These are phyloP conservation scores for Globisporangium uncinulatum DNA, from an alignment of 352 stramenopile species.

Conservation along the genomic window DNA sequence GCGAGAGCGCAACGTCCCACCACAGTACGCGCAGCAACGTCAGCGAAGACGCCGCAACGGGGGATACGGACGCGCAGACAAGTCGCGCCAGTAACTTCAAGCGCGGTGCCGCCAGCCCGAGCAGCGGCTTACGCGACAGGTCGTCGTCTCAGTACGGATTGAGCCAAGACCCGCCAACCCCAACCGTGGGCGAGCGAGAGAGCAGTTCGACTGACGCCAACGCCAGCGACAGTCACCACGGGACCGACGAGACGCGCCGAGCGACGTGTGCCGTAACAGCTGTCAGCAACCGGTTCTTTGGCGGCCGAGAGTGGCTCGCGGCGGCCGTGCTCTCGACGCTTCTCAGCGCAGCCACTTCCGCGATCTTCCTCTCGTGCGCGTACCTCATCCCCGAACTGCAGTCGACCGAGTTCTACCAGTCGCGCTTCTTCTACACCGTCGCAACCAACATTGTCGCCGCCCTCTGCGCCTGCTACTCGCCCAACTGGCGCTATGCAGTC, in stretches of 20 bases:
- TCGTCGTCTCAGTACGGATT: no score
- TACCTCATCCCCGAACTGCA: slow-evolving; percentile 37
- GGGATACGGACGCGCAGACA: no score
- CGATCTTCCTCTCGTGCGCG: slow-evolving; percentile 33
- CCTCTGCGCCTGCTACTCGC: slow-evolving; percentile 46
- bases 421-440: slow-evolving; percentile 54
- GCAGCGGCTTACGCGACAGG: no score
- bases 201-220: no score
- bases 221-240: no score
- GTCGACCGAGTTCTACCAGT: slow-evolving; percentile 43
- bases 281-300: slow-evolving; percentile 35
- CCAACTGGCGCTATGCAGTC: slow-evolving; percentile 61
- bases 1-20: no score
- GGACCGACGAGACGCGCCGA: slow-evolving; percentile 19
- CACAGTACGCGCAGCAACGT: slow-evolving; percentile 1
- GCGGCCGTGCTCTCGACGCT: slow-evolving; percentile 29
- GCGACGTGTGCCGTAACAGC: slow-evolving; percentile 27
- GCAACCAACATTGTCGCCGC: slow-evolving; percentile 48
- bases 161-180: no score
- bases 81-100: no score
- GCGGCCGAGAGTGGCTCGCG: slow-evolving; percentile 40
- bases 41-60: no score
- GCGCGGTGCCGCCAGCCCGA: no score
- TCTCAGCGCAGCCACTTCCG: slow-evolving; percentile 22
- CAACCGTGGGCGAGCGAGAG: no score